Base-by-base conservation (phyloP, 2,329 filamentous ascomycete genomes). In the Curvularia sp. region DNA sequence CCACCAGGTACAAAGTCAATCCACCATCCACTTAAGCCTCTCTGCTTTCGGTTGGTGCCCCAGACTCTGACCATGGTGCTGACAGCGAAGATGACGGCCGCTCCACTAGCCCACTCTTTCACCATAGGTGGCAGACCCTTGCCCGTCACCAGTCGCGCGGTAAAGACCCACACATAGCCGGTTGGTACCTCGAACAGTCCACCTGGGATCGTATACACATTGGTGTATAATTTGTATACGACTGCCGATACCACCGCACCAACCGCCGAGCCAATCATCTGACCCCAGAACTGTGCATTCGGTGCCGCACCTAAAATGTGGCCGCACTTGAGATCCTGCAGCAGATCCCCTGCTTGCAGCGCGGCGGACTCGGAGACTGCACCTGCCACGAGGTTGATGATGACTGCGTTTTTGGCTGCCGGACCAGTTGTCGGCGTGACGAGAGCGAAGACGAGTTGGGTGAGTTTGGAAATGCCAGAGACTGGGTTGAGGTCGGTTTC, bases 111-210 rank as follows among this genome's bases (percentile, higher is more conserved):
- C 81, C 90, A 96, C 70, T 93, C 87, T 71, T 86, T 87, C 0
- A 92, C 93, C 87, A 93, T 93, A 0, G 86, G 82, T 0, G 95
- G 95, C 41, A 99, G 76, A 0, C 95, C 95, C 64, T 95, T 86
- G 1, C 95, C 95, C 0, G 93, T 98, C 9, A 99, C 93, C 2
- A 99, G 83, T 15, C 95, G 84, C 1, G 95, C 94, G 0, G 95
- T 99, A 76, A 97, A 97, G 52, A 99, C 91, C 95, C 95, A 99
- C 5, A 99, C 93, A 74, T 94, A 97, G 0, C 89, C 94, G 0
- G 95, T 98, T 0, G 95, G 95, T 1, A 97, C 93, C 72, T 97
- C 90, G 75, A 99, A 98, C 52, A 97, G 81, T 9, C 92, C 89
- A 0, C 93, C 92, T 0, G 95, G 95, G 5, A 99, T 90, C 38